Percentiles rank a stretch among this genome's conserved stretches.
These are phyloP conservation scores for Medicago ruthenica DNA, from an alignment of 306 rosid species.

Conservation along the genomic window DNA sequence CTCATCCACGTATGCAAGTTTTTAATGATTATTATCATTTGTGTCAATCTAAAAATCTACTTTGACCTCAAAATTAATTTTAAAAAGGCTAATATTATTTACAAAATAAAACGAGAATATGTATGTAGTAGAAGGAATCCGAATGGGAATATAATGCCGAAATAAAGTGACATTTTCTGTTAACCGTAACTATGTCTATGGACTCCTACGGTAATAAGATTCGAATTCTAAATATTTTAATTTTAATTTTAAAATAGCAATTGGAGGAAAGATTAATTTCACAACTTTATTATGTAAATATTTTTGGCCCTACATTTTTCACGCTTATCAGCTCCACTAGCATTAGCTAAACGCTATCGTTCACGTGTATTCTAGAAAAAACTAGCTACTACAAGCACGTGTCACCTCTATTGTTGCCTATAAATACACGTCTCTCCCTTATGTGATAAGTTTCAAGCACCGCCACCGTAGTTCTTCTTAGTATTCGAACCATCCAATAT, in stretches of 20 bases:
- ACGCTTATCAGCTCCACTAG: conserved; percentile 2
- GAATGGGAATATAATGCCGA: not conserved
- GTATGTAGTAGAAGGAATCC: not conserved
- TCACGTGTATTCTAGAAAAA: conserved; percentile 81
- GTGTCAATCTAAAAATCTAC: no score
- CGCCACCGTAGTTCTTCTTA: conserved; percentile 48
- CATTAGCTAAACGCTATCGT: conserved; percentile 51
- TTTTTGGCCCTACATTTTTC: conserved; percentile 9
- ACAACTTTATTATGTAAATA: not conserved
- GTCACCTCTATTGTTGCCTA: conserved; percentile 42
- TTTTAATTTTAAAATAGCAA: not conserved
- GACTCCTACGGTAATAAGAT: not conserved
- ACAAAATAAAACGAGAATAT: no score
- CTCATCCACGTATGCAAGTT: no score
- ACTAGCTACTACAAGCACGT: conserved; percentile 53
- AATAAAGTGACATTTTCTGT: not conserved
- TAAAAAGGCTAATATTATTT: no score
- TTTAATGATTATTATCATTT: no score
- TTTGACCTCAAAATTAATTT: no score
- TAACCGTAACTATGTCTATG: not conserved
- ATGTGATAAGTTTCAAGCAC: conserved; percentile 79
- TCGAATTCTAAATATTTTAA: conserved; percentile 2
- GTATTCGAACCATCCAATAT: not conserved
- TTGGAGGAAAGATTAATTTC: not conserved
- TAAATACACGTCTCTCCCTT: conserved; percentile 60